Percentiles rank a stretch among this genome's conserved stretches.
phyloP scores from a whole-genome alignment of 805 yeast species.

The Alloascoidea hylecoeti region DNA sequence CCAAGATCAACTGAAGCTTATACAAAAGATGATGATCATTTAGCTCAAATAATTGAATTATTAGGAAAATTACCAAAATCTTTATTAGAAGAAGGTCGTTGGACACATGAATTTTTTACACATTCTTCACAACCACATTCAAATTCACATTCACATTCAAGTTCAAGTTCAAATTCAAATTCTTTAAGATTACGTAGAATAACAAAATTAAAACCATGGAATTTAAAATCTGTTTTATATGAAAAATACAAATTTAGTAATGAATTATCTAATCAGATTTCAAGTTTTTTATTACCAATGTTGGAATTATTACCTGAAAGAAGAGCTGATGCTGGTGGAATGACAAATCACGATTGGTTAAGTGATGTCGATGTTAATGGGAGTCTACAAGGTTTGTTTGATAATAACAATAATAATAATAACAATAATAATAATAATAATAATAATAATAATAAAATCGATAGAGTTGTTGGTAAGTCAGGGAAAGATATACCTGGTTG shows the following conservation, averaged over 20 bases:
- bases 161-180: too few species aligned
- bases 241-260: constrained; percentile 74
- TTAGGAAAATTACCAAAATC: constrained; percentile 54
- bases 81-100: constrained; percentile 42
- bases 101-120: constrained; percentile 50
- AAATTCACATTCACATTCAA: too few species aligned
- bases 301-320: constrained; percentile 59
- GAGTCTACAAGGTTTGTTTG: too few species aligned
- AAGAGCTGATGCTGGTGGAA: constrained; percentile 93
- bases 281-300: constrained; percentile 79
- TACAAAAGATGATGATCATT: constrained; percentile 86
- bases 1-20: constrained; percentile 47
- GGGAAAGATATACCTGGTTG: constrained; percentile 91
- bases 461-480: constrained; percentile 62
- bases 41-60: constrained; percentile 87
- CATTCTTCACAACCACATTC: constrained; percentile 48
- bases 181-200: constrained; percentile 75
- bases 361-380: constrained; percentile 51
- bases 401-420: too few species aligned
- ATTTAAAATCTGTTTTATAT: constrained; percentile 59
- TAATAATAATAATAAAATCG: constrained; percentile 26
- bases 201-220: constrained; percentile 80
- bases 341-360: constrained; percentile 79
- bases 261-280: constrained; percentile 54
- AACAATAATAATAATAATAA: too few species aligned